Evolutionary conservation across 352 stramenopile genomes (phyloP).

Genomic region (Plasmopara viticola): DNA sequence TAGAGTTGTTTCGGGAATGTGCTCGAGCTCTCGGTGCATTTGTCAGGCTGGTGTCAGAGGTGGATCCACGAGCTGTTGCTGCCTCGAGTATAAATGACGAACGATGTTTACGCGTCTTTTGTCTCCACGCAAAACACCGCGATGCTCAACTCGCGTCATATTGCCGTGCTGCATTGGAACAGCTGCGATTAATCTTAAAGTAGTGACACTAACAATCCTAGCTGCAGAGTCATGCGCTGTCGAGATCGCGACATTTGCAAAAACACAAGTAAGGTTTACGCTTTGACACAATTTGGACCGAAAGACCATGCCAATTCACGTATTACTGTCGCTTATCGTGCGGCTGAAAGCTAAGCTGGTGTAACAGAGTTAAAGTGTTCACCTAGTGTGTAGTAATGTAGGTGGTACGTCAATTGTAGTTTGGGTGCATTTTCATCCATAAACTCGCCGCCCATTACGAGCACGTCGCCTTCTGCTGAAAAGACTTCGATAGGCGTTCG

Average conservation of each 20-base stretch:
- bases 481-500: constrained; percentile 90
- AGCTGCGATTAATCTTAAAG: constrained; percentile 22
- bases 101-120: constrained; percentile 32
- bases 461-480: constrained; percentile 56
- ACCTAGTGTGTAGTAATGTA: constrained; percentile 98
- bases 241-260: no score
- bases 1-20: constrained; percentile 71
- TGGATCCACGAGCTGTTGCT: constrained; percentile 14
- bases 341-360: constrained; percentile 8
- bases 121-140: constrained; percentile 48
- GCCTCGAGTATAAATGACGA: constrained; percentile 22
- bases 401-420: constrained; percentile 92
- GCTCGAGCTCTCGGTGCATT: constrained; percentile 53
- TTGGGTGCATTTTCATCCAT: constrained; percentile 25
- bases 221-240: no score
- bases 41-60: constrained; percentile 35
- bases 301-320: background rate
- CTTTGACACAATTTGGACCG: no score
- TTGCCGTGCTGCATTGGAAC: constrained; percentile 46
- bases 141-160: constrained; percentile 55
- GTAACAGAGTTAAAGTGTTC: constrained; percentile 98
- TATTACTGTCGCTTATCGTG: constrained; percentile 1
- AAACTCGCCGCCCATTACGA: constrained; percentile 10
- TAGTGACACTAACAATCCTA: background rate
- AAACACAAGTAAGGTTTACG: no score